Percentiles rank a stretch among this genome's conserved stretches.
These are phyloP conservation scores for Ascochyta clinopodiicola DNA, from an alignment of 2,329 filamentous ascomycete species.

Conservation along the genomic window DNA sequence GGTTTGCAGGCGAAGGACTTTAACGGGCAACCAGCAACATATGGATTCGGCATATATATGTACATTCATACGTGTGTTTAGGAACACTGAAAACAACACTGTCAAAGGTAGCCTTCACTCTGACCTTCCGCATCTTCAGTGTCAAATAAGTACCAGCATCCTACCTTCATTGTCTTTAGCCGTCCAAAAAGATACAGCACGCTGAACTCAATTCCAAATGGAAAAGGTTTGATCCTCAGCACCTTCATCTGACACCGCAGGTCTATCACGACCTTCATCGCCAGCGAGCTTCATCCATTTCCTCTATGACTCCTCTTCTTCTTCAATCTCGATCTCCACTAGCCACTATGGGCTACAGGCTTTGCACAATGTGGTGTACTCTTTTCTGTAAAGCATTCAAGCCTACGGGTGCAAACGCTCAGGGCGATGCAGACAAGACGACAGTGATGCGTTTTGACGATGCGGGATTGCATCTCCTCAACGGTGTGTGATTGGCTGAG, in stretches of 20 bases:
- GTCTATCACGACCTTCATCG: neutral
- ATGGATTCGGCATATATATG: too few relatives aligned
- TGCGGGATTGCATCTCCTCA: constrained; percentile 3
- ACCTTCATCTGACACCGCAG: neutral
- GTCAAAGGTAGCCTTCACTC: too few relatives aligned
- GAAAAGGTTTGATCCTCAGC: neutral
- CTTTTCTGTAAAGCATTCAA: too few relatives aligned
- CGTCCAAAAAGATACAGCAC: neutral
- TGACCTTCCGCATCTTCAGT: too few relatives aligned
- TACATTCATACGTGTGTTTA: too few relatives aligned
- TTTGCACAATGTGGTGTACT: too few relatives aligned
- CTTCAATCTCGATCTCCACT: neutral
- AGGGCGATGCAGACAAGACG: too few relatives aligned
- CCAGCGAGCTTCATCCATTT: neutral
- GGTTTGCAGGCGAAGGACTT: too few relatives aligned
- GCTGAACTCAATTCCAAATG: neutral
- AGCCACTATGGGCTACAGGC: neutral
- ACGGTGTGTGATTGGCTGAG: constrained; percentile 27
- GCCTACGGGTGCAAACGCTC: too few relatives aligned
- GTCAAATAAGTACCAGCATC: neutral
- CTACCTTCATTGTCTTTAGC: neutral
- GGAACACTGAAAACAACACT: too few relatives aligned
- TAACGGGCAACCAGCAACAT: too few relatives aligned
- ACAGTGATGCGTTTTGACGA: too few relatives aligned
- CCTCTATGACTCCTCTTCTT: neutral